Percentiles rank a stretch among this genome's conserved stretches.
These are phyloP conservation scores for Nymphaea thermarum DNA, from an alignment of 164 flowering plant genomes.

Conservation along the genomic window DNA sequence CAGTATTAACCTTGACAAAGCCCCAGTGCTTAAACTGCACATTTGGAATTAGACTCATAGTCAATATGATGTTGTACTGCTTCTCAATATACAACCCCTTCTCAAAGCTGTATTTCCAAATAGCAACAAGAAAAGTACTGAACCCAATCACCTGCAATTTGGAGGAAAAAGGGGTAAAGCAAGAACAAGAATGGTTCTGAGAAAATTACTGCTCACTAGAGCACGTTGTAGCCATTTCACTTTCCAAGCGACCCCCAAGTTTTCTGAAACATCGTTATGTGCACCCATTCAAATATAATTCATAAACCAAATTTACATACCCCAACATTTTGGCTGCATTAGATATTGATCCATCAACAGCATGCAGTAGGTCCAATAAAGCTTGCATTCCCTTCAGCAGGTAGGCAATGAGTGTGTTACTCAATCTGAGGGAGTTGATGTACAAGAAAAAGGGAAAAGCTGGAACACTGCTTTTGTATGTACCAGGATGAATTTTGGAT, in stretches of 20 bases:
- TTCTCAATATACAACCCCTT: not conserved
- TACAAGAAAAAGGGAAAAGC: not conserved
- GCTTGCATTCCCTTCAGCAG: conserved; percentile 79
- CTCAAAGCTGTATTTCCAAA: not conserved
- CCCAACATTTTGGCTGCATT: conserved; percentile 76
- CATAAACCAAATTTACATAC: conserved; percentile 16
- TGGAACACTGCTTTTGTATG: not conserved
- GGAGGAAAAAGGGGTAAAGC: not conserved
- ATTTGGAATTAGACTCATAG: not conserved
- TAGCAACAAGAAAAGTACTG: not conserved
- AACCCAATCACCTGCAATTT: not conserved
- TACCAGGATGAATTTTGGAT: conserved; percentile 72
- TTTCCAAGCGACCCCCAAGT: not conserved
- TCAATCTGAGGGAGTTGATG: not conserved
- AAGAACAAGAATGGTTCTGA: too few relatives aligned
- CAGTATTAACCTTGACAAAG: conserved; percentile 63
- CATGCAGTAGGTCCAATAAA: conserved; percentile 63
- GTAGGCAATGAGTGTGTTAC: not conserved
- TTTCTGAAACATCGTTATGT: not conserved
- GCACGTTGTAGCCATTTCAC: not conserved
- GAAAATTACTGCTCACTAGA: too few relatives aligned
- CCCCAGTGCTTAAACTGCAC: conserved; percentile 87
- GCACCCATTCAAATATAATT: not conserved
- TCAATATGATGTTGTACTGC: not conserved
- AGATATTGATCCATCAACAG: conserved; percentile 67